Conservation (phyloP, 2,329 filamentous ascomycete species). For the Trichoderma hamatum region DNA sequence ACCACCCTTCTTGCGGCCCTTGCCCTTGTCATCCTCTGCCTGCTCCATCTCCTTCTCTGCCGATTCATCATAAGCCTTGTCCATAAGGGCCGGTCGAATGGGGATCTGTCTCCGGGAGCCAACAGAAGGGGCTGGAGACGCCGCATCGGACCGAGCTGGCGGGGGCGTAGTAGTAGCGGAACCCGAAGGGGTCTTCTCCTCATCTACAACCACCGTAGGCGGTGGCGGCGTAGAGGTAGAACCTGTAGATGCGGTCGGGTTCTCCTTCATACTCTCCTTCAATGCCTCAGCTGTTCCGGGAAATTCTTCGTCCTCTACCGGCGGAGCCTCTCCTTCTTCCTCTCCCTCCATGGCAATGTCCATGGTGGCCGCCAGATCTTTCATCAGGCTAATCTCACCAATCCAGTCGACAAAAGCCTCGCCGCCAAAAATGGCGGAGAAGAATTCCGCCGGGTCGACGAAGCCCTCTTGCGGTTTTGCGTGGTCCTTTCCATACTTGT, state of each 20-base stretch:
- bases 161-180: constrained; percentile 32
- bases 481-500: constrained; percentile 95
- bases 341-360: constrained; percentile 88
- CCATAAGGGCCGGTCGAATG: constrained; percentile 83
- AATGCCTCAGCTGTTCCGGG: constrained; percentile 61
- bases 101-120: constrained; percentile 61
- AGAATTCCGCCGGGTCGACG: constrained; percentile 95
- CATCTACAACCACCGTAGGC: constrained; percentile 47
- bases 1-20: constrained; percentile 84
- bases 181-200: constrained; percentile 39
- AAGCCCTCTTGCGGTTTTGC: constrained; percentile 91
- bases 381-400: constrained; percentile 97
- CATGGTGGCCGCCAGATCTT: constrained; percentile 97
- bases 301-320: constrained; percentile 57
- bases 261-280: constrained; percentile 56
- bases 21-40: constrained; percentile 54
- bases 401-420: constrained; percentile 97
- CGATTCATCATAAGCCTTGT: constrained; percentile 72
- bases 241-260: constrained; percentile 3
- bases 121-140: constrained; percentile 49
- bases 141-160: constrained; percentile 40
- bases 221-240: constrained; percentile 33
- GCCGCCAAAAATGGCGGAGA: constrained; percentile 96
- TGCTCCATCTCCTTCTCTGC: constrained; percentile 60
- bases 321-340: constrained; percentile 53